Base-by-base conservation (phyloP, 345 rosid genomes). In the Eucalyptus caleyi region DNA sequence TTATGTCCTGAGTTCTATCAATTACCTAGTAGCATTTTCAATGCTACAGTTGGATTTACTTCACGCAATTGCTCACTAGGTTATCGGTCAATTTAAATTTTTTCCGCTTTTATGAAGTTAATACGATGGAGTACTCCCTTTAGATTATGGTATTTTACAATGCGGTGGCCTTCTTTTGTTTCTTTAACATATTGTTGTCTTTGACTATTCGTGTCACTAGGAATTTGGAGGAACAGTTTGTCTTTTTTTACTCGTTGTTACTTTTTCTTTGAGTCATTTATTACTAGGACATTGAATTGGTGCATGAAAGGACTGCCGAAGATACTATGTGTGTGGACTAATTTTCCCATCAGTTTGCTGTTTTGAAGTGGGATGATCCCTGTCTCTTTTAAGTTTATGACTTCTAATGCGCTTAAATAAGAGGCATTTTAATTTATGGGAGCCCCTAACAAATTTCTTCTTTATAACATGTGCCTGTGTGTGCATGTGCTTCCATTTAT, bases 1-100 rank as follows among this genome's bases (percentile, higher is more conserved):
- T 97, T 97, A 96, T 91, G 93, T 91, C 94, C 87, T 86, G 91
- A 95, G 94, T 94, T 88, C 90, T 67, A 90, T 94, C 92, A 92
- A 88, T 92, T 95, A 92, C 90, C 94, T 88, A 69, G 96, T 93
- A 94, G 96, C 97, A 81, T 91, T 93, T 92, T 65, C 88, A 92
- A 90, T 90, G 95, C 98, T 96, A 88, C 91, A 86, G 72, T 83
- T 88, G 72, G 87, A 86, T 87, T 90, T 53, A 82, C 86, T 82
- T 77, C 47, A 77, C 85, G 85, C 47, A 26, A 19, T 81, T 60
- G 56, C 56, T 51, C 81, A 42, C 86, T 72, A 50, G 44, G 49
- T 60, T 65, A 27, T 56, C 23, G 81, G 86, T 87, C 80, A 47
- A 34, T 40, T 72, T 72, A 53, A 87, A n/a, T 53, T 72, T 77